phyloP scores from a whole-genome alignment of 2,329 filamentous ascomycete genomes.

The Trichoderma polysporum region DNA sequence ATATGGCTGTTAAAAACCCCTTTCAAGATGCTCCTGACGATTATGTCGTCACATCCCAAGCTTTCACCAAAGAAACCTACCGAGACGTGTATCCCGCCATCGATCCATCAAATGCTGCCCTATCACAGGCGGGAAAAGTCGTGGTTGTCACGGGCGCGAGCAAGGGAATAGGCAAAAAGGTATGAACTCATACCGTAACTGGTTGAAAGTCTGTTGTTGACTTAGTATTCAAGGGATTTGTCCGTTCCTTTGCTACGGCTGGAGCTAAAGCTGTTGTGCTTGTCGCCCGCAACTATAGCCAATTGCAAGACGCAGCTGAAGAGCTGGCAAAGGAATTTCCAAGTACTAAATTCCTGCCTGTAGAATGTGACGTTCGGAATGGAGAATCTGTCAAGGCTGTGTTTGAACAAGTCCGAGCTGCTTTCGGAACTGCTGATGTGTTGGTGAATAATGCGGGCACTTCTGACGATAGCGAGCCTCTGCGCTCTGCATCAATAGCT shows the following conservation, averaged over 20 bases:
- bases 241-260: slow-evolving; percentile 1
- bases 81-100: slow-evolving; percentile 11
- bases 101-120: slow-evolving; percentile 5
- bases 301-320: slow-evolving; percentile 5
- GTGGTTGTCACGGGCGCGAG: slow-evolving; percentile 9
- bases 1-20: not conserved
- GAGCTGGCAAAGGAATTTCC: slow-evolving; percentile 5
- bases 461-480: not conserved
- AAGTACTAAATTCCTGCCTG: not conserved
- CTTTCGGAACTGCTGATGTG: slow-evolving; percentile 3
- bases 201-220: not conserved
- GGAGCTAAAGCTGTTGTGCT: slow-evolving; percentile 12
- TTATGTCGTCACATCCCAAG: not conserved
- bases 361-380: not conserved
- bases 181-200: not conserved
- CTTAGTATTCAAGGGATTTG: not conserved
- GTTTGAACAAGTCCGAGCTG: not conserved
- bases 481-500: not conserved
- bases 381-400: not conserved
- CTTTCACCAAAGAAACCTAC: not conserved
- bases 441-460: slow-evolving; percentile 11
- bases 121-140: slow-evolving; percentile 3
- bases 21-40: not conserved
- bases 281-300: not conserved
- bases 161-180: slow-evolving; percentile 1